These are phyloP conservation scores for Alternaria sp. DNA, from an alignment of 2,329 filamentous ascomycete genomes.

Conservation along the genomic window DNA sequence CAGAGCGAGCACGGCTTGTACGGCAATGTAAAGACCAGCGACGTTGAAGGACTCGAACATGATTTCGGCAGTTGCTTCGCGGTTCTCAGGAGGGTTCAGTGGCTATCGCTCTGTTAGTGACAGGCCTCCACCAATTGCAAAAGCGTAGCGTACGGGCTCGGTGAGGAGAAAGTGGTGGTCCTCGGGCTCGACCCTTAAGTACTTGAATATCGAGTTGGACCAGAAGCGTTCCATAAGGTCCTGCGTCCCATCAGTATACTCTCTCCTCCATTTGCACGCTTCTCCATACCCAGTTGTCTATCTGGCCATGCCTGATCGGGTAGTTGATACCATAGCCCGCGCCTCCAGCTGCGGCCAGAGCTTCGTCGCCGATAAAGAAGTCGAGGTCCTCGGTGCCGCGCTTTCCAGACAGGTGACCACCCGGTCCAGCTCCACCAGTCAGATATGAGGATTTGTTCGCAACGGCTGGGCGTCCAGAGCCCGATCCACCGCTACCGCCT, in stretches of 20 bases:
- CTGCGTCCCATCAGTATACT: conserved; percentile 56
- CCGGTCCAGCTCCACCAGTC: conserved; percentile 84
- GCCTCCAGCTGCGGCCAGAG: conserved; percentile 80
- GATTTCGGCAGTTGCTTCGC: conserved; percentile 98
- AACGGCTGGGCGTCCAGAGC: conserved; percentile 87
- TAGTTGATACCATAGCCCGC: conserved; percentile 97
- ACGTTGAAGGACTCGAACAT: conserved; percentile 99
- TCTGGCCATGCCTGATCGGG: conserved; percentile 95
- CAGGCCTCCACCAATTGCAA: background rate
- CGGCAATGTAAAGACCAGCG: conserved; percentile 97
- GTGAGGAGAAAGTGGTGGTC: conserved; percentile 99
- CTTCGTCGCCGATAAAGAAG: conserved; percentile 99
- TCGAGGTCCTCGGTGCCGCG: conserved; percentile 96
- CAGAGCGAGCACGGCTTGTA: conserved; percentile 94
- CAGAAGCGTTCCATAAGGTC: conserved; percentile 99
- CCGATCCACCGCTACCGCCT: conserved; percentile 75
- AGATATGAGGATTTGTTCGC: conserved; percentile 96
- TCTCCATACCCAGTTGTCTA: conserved; percentile 90
- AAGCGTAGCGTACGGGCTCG: conserved; percentile 75
- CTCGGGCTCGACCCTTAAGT: conserved; percentile 95
- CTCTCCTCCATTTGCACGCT: background rate
- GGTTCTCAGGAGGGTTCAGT: conserved; percentile 96
- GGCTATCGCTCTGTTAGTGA: conserved; percentile 65
- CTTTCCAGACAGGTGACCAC: conserved; percentile 86
- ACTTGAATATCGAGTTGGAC: conserved; percentile 99